Conservation (phyloP, 176 grass and related monocot genomes). For the bread wheat (Triticum aestivum) region DNA sequence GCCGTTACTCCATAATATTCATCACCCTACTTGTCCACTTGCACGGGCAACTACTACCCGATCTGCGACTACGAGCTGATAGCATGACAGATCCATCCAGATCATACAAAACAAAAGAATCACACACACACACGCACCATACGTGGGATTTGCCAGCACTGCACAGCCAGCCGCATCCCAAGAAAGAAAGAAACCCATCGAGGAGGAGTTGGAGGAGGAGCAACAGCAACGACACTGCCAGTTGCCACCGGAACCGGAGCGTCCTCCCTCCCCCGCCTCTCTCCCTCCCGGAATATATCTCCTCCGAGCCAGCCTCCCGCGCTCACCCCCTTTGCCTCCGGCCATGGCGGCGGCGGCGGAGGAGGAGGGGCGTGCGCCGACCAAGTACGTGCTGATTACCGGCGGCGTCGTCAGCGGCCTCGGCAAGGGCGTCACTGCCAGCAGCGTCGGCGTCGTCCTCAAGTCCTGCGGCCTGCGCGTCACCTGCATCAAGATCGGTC, state of each 20-base stretch:
- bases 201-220: background rate
- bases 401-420: slow-evolving; percentile 94
- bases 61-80: background rate
- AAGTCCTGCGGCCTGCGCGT: slow-evolving; percentile 86
- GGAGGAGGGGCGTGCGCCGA: slow-evolving; percentile 8
- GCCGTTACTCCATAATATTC: too few relatives aligned
- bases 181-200: background rate
- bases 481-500: slow-evolving; percentile 98
- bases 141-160: slow-evolving; percentile 9
- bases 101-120: slow-evolving; percentile 14
- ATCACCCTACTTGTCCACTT: too few relatives aligned
- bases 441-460: slow-evolving; percentile 92
- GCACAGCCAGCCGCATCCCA: background rate
- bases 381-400: slow-evolving; percentile 96
- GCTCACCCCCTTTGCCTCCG: slow-evolving; percentile 9
- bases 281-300: background rate
- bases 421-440: slow-evolving; percentile 95
- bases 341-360: background rate
- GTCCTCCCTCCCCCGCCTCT: background rate
- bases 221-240: background rate
- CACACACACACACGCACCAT: background rate
- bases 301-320: background rate
- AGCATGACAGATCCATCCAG: background rate
- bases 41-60: too few relatives aligned
- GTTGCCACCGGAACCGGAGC: background rate